Evolutionary conservation across 306 rosid genomes (phyloP).

Genomic region (Sphenostylis stenocarpa): DNA sequence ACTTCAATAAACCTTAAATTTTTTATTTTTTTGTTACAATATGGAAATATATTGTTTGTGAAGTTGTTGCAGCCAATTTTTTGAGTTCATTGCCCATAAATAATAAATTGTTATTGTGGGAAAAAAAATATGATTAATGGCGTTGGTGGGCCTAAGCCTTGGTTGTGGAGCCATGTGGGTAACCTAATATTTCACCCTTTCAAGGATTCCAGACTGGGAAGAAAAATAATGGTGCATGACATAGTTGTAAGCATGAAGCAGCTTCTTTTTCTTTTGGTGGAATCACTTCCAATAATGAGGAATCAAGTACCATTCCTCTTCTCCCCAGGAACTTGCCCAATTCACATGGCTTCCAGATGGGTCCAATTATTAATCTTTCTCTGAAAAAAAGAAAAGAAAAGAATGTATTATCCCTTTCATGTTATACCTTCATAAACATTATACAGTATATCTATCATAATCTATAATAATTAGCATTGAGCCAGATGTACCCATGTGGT

Average conservation of each 20-base stretch:
- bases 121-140: conserved; percentile 33
- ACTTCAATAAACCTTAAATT: no score
- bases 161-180: conserved; percentile 61
- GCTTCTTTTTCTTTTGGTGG: conserved; percentile 29
- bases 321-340: conserved; percentile 39
- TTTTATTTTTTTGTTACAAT: no score
- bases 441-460: not conserved
- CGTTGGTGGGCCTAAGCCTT: conserved; percentile 46
- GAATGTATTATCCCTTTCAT: conserved; percentile 25
- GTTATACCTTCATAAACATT: conserved; percentile 2
- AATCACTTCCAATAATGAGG: conserved; percentile 45
- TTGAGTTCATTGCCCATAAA: no score
- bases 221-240: conserved; percentile 37
- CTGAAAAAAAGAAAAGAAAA: conserved; percentile 30
- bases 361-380: conserved; percentile 51
- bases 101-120: no score
- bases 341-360: conserved; percentile 78
- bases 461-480: conserved; percentile 35
- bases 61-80: no score
- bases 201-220: conserved; percentile 42
- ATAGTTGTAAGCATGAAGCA: conserved; percentile 29
- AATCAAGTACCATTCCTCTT: conserved; percentile 38
- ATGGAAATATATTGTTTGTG: no score
- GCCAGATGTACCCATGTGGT: conserved; percentile 78
- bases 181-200: conserved; percentile 46